Evolutionary conservation across 305 asterid species (phyloP), one percentile per base, ranked within the genome.

Genomic region (Solanum aculeatissimum): DNA sequence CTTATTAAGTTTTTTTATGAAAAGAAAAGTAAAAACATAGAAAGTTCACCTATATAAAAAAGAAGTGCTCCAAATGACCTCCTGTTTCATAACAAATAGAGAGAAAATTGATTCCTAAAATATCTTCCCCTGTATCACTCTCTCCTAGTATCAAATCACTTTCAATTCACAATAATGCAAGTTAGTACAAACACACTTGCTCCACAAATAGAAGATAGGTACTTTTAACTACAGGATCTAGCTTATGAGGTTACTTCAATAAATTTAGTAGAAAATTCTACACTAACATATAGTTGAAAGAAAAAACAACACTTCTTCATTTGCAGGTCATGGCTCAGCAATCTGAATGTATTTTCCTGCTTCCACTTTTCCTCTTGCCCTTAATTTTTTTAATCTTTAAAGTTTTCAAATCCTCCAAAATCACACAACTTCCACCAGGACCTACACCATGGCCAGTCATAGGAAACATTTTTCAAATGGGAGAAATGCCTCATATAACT

Each of bases 401-500:
- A 45, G 53, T 14, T 23, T 21, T 29, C 19, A 85, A 62, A 53
- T 81, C 84, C 25, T 81, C 79, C 23, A 77, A 83, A 6, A 54
- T 16, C 6, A 65, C 14, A 51, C 53, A 23, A 81, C 87, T 88
- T 54, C 89, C 91, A 43, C 91, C 89, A 75, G 85, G 89, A 23
- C 88, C 90, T 68, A 84, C 83, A 79, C 87, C 90, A 82, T 87
- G 91, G 90, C 90, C 91, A 84, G 13, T 89, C 0, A 51, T 83
- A 19, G n/a, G 19, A 51, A 51, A 51, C 57, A 51, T 51, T 38
- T 71, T 83, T 58, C 91, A 85, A 10, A 69, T 86, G 71, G 86
- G 87, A 14, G 63, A 72, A 23, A 65, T 63, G 63, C 83, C 88
- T 83, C 91, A 86, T 49, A 47, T 85, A 40, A 40, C 84, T 80